Percentiles rank a stretch among this genome's conserved stretches.
Conservation (phyloP, 75 land plant genomes). For the Sequoiadendron giganteum region DNA sequence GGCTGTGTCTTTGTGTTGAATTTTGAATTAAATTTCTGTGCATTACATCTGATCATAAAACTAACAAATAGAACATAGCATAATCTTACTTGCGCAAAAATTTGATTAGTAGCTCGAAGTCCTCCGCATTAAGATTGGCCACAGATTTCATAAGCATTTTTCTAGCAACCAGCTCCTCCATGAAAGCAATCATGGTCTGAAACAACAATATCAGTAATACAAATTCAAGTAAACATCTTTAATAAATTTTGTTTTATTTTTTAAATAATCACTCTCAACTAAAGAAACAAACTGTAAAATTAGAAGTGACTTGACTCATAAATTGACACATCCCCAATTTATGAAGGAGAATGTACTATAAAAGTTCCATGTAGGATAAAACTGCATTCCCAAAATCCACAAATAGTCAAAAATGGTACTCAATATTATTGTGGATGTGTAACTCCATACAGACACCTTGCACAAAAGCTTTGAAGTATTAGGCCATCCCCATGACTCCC, state of each 20-base stretch:
- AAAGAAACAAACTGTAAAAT: not conserved
- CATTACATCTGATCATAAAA: no score
- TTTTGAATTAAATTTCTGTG: no score
- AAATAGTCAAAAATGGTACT: not conserved
- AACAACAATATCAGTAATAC: not conserved
- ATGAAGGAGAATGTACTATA: not conserved
- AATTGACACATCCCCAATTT: not conserved
- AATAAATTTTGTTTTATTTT: not conserved
- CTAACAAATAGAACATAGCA: not conserved
- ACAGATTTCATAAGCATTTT: constrained; percentile 66
- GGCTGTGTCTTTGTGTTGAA: no score
- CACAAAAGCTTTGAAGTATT: not conserved
- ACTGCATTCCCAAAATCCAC: not conserved
- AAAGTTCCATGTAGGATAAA: not conserved
- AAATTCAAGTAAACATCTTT: not conserved
- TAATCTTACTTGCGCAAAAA: constrained; percentile 57
- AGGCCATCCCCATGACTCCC: not conserved
- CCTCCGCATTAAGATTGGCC: constrained; percentile 58
- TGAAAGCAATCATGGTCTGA: constrained; percentile 69
- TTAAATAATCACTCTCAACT: not conserved
- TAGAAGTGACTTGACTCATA: not conserved
- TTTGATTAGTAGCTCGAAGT: constrained; percentile 64
- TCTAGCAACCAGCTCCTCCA: constrained; percentile 90
- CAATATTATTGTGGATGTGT: not conserved
- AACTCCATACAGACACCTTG: not conserved